Conservation (phyloP, 2,329 filamentous ascomycete genomes). For the Lasiodiplodia gonubiensis region DNA sequence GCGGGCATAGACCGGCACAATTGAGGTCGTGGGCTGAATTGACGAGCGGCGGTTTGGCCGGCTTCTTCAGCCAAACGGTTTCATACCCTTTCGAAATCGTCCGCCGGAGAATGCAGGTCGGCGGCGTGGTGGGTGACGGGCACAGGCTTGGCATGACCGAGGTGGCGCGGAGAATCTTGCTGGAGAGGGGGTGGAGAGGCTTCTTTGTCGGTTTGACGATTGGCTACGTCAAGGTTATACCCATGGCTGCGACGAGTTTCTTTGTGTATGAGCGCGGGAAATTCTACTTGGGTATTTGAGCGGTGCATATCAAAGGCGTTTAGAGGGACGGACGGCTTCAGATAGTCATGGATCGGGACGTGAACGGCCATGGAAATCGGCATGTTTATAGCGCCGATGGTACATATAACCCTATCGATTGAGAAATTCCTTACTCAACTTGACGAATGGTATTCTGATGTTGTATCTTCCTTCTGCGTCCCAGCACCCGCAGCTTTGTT, state of each 20-base stretch:
- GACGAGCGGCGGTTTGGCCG: conserved; percentile 80
- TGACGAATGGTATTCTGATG: neutral
- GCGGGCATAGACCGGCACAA: conserved; percentile 66
- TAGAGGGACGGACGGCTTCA: neutral
- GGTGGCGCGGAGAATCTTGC: conserved; percentile 75
- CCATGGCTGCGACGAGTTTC: conserved; percentile 79
- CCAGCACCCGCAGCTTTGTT: neutral
- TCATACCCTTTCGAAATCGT: conserved; percentile 96
- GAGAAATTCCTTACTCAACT: neutral
- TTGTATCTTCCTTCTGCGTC: neutral
- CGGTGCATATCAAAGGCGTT: conserved; percentile 9
- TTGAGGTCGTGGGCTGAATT: conserved; percentile 88
- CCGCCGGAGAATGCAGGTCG: conserved; percentile 91
- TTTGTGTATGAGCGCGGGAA: conserved; percentile 71
- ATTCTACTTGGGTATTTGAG: conserved; percentile 57
- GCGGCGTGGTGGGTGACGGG: conserved; percentile 90
- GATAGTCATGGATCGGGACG: neutral
- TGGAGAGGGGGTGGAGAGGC: conserved; percentile 76
- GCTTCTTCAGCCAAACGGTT: conserved; percentile 85
- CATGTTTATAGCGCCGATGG: neutral
- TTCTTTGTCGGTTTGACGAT: conserved; percentile 95
- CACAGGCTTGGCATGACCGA: conserved; percentile 78
- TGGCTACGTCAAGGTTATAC: conserved; percentile 92
- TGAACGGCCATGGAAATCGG: neutral
- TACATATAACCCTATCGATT: conserved; percentile 1